Evolutionary conservation across 148 eudicot species (phyloP), one percentile per base, ranked within the genome.

Genomic region (Nepenthes gracilis): DNA sequence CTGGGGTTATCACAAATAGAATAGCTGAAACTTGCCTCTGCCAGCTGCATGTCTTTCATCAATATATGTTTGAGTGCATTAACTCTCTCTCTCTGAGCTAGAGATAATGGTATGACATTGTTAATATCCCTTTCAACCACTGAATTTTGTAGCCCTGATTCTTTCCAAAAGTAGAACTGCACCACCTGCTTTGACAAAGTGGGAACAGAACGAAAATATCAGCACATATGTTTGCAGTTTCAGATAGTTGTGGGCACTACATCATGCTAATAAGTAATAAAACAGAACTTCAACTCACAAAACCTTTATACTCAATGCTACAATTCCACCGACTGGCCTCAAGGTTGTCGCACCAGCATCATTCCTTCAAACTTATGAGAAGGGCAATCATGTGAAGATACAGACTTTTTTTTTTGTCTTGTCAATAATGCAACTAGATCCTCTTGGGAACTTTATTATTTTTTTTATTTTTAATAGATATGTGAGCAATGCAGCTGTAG

Each of bases 121-220:
- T 32, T 38, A 12, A 55, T 15, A 62, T 58, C 65, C 47, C 34
- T 65, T 36, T 66, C 43, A 1, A 32, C 55, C 38, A 72, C 70
- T 9, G 67, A 67, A 1, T 36, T 54, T 54, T 54, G 74, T 64
- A 75, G 66, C 69, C 55, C 43, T 9, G 77, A 53, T 37, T 57
- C 67, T 67, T 79, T 86, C 96, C 95, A 88, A 57, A 48, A 12
- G 67, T 78, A 86, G 67, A 88, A 88, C 62, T 84, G 96, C 67
- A 93, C 84, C 36, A 72, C 96, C 96, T 92, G 80, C 62, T 65
- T 38, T 59, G n/a, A 55, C 15, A 14, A 43, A 68, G 54, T 23
- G 55, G 40, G 47, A 35, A 15, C 11, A 36, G 33, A 33, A 62
- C 35, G 55, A 49, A 38, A 51, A 35, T 36, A 51, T 11, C 47